Base-by-base conservation (phyloP, 176 grass and related monocot genomes). In the Cenchrus purpureus region DNA sequence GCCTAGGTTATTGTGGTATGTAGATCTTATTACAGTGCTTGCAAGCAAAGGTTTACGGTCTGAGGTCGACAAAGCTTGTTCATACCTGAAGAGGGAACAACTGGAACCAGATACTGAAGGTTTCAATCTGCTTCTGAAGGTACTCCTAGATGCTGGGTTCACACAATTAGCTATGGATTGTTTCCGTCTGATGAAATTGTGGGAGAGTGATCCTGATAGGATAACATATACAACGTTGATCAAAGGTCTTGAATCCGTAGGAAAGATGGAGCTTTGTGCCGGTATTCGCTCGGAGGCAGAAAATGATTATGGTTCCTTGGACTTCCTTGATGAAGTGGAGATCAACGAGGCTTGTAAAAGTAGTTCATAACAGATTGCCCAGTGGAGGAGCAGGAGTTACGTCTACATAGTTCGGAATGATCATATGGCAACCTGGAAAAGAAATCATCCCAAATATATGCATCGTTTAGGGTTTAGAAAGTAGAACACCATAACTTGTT, bases 121-220 rank as follows among this genome's bases (percentile, higher is more conserved):
- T 74, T 98, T 95, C 89, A 95, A 98, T 85, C 49, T 88, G 45
- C 84, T 98, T 67, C 71, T 98, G 44, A 79, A 82, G 82, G 59
- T 76, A 12, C 81, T 98, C 11, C 65, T 95, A 79, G 77, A 90
- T 83, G 83, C 89, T 37, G 93, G 81, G 9, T 95, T 89, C 57
- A 73, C 84, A 54, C 87, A 93, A 45, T 73, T 87, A 48, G 28
- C 96, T 59, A 83, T 95, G 91, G 91, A 93, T 51, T 94, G 91
- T 68, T 97, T 91, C 84, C 84, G 90, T 45, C 53, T 97, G 42
- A 94, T 97, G 92, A 97, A 90, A 82, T 60, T 98, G 42, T 90
- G 96, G 96, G 87, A 92, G 31, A 88, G 74, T 28, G 93, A 94
- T 37, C 96, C 91, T 51, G 93, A 98, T 83, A 86, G 87, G 82